Percentiles rank a stretch among this genome's conserved stretches.
Conservation (phyloP, 2,329 filamentous ascomycete species). For the Aureobasidium uvarum region DNA sequence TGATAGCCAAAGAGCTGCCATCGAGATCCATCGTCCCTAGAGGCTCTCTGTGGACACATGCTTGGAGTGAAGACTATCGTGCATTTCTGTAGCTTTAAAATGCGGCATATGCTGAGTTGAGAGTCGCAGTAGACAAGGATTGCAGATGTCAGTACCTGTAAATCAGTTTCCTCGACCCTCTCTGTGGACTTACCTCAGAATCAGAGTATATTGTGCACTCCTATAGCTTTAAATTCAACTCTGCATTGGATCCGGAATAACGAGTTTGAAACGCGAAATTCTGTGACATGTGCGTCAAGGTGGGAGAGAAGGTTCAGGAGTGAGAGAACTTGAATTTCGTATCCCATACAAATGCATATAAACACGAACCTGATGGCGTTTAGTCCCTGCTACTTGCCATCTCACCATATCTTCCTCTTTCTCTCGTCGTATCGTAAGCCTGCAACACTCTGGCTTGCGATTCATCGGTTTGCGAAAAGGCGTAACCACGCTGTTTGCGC, state of each 20-base stretch:
- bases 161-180: neutral
- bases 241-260: too few relatives aligned
- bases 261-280: too few relatives aligned
- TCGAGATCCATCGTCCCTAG: neutral
- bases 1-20: neutral
- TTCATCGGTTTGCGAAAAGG: slow-evolving; percentile 96
- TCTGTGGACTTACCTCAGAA: neutral
- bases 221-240: too few relatives aligned
- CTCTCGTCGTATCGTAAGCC: slow-evolving; percentile 94
- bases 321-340: neutral
- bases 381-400: slow-evolving; percentile 62
- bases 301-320: neutral
- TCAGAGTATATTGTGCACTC: too few relatives aligned
- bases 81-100: neutral
- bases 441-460: slow-evolving; percentile 92
- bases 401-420: slow-evolving; percentile 90
- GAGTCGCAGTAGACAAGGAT: neutral
- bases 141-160: too few relatives aligned
- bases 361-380: neutral
- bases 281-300: neutral
- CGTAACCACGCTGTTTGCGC: slow-evolving; percentile 98
- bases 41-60: neutral
- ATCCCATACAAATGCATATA: slow-evolving; percentile 25
- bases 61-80: neutral
- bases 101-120: neutral